Percentiles rank a stretch among this genome's conserved stretches.
These are phyloP conservation scores for Coemansia pectinata DNA, from an alignment of 192 early-diverging fungal species.

Conservation along the genomic window DNA sequence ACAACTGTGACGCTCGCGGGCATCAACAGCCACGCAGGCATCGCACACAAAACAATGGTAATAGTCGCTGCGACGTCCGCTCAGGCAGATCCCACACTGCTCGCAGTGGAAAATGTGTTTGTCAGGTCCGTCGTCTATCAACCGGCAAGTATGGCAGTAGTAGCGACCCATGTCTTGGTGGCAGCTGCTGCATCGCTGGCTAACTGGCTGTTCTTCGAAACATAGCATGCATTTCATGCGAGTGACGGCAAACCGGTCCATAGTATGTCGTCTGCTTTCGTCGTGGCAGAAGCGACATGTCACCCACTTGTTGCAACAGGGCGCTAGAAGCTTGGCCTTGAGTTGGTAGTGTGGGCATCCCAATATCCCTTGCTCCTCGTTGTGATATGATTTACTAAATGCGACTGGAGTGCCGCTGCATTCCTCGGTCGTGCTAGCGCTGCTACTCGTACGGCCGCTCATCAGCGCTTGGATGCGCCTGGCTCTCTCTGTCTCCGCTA, in stretches of 20 bases:
- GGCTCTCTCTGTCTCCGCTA: slow-evolving; percentile 3
- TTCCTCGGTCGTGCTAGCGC: background rate
- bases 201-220: slow-evolving; percentile 72
- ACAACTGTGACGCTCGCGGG: slow-evolving; percentile 81
- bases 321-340: slow-evolving; percentile 55
- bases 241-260: slow-evolving; percentile 66
- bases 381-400: slow-evolving; percentile 15
- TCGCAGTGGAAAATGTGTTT: slow-evolving; percentile 94
- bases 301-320: slow-evolving; percentile 74
- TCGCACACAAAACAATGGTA: slow-evolving; percentile 93
- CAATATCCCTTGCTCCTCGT: slow-evolving; percentile 12
- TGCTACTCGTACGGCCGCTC: background rate
- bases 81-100: slow-evolving; percentile 89
- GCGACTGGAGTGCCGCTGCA: background rate
- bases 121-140: slow-evolving; percentile 83
- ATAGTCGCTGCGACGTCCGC: slow-evolving; percentile 79
- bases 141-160: slow-evolving; percentile 86
- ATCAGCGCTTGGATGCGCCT: slow-evolving; percentile 1
- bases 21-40: slow-evolving; percentile 78
- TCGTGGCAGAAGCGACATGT: slow-evolving; percentile 81
- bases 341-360: slow-evolving; percentile 50
- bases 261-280: slow-evolving; percentile 63
- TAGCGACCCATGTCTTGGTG: slow-evolving; percentile 66
- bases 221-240: slow-evolving; percentile 97
- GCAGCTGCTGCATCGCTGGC: slow-evolving; percentile 72